phyloP scores from a whole-genome alignment of 2,329 filamentous ascomycete genomes.

The Fusarium sp. region DNA sequence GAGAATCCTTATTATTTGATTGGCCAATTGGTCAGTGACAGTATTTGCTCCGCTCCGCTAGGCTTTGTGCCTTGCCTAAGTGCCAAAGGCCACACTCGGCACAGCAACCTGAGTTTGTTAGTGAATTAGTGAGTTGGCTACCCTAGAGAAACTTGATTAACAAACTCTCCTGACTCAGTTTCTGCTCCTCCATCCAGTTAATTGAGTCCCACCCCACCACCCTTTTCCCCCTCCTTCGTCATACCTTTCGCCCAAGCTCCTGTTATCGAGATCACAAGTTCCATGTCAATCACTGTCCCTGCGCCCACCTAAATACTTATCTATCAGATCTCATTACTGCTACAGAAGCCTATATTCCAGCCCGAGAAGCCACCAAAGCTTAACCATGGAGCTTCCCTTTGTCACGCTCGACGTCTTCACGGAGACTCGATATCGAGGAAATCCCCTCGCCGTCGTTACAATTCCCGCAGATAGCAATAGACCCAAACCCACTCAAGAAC shows the following conservation, averaged over 20 bases:
- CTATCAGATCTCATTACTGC: constrained; percentile 5
- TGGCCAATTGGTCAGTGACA: constrained; percentile 19
- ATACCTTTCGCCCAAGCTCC: constrained; percentile 9
- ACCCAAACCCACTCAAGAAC: constrained; percentile 59
- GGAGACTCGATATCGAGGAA: constrained; percentile 63
- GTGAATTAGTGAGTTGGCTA: constrained; percentile 3
- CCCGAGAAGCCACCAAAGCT: constrained; percentile 42
- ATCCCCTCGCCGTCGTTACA: constrained; percentile 71
- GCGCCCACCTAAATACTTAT: not conserved
- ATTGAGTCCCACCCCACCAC: constrained; percentile 33
- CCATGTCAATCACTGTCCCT: constrained; percentile 1
- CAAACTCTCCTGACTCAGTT: constrained; percentile 34
- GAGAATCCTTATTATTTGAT: constrained; percentile 23
- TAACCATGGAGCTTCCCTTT: constrained; percentile 59
- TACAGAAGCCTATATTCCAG: constrained; percentile 6
- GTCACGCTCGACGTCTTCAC: constrained; percentile 71
- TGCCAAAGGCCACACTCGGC: constrained; percentile 7
- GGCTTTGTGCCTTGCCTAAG: constrained; percentile 38
- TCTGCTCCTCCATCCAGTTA: constrained; percentile 15
- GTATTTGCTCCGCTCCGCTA: constrained; percentile 21
- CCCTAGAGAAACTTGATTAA: constrained; percentile 23
- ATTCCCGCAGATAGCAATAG: constrained; percentile 56
- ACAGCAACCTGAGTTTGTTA: not conserved
- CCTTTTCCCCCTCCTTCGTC: constrained; percentile 23
- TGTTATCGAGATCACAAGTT: constrained; percentile 31